These are phyloP conservation scores for Liquidambar formosana DNA, from an alignment of 164 flowering plant genomes.

Conservation along the genomic window DNA sequence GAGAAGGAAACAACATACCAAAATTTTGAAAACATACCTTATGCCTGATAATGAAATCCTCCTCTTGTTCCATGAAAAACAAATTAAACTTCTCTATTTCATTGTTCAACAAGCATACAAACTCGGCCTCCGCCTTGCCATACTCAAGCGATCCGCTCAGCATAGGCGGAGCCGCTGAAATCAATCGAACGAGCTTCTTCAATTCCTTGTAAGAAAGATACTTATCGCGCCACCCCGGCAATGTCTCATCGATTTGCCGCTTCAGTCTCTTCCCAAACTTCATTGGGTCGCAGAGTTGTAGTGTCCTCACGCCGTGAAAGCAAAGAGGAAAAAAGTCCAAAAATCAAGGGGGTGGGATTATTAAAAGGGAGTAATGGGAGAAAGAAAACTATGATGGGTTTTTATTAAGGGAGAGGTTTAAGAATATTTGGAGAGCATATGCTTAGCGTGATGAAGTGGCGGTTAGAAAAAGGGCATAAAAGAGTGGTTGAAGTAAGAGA, in stretches of 20 bases:
- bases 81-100: conserved; percentile 91
- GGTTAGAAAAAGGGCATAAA: conserved; percentile 21
- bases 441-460: conserved; percentile 59
- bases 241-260: conserved; percentile 61
- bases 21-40: conserved; percentile 34
- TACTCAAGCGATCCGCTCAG: conserved; percentile 11
- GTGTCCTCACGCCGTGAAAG: not conserved
- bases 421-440: conserved; percentile 74
- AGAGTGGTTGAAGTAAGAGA: conserved; percentile 25
- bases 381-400: not conserved
- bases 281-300: conserved; percentile 32
- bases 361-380: not conserved
- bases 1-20: not conserved
- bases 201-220: conserved; percentile 74
- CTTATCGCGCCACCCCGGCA: conserved; percentile 86
- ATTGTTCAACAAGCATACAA: conserved; percentile 52
- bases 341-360: too few species aligned
- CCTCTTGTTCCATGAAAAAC: conserved; percentile 84
- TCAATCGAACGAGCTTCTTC: conserved; percentile 59
- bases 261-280: conserved; percentile 86
- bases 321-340: not conserved
- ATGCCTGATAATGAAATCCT: conserved; percentile 77
- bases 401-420: conserved; percentile 8
- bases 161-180: conserved; percentile 38
- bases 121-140: conserved; percentile 54